Evolutionary conservation across 179 eudicot species (phyloP), one percentile per base, ranked within the genome.

Genomic region (Heliamphora pulchella): DNA sequence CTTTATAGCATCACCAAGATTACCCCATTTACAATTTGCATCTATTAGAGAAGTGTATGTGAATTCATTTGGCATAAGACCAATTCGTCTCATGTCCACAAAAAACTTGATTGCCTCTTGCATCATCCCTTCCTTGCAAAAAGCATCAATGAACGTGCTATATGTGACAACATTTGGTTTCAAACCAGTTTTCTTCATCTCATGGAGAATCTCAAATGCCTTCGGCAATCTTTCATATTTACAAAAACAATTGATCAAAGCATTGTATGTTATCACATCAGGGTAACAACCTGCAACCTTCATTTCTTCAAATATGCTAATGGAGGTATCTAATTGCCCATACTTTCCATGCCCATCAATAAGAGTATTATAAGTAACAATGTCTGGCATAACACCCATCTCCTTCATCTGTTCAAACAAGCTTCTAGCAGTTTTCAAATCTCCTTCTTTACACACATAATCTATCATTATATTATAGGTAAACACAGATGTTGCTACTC

Each of bases 121-220:
- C 87, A 94, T 82, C 99, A 92, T 86, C 78, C 93, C 97, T 88
- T 86, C 93, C 84, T 96, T 96, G 86, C 94, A 92, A 85, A 96
- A 96, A 79, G 94, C 90, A 92, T 96, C 99, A 80, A 96, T 89
- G 80, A 94, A 89, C 64, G 97, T 94, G 87, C 99, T 96, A 83
- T 96, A 96, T 70, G 98, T 96, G 79, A 96, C 91, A 61, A 91
- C 92, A 84, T 90, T 94, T 67, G 99, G 98, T 86, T 85, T 88
- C 84, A 94, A 79, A 53, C 92, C 91, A 71, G 81, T 87, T 81
- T 78, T 85, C 86, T 80, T 96, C 96, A 96, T 94, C 82, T 83
- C 83, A 78, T 66, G 87, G n/a, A 96, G 90, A 92, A 88, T 94
- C 66, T 82, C 83, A 75, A 89, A 90, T 68, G 99, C 96, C 82